Conservation (phyloP, 2,329 filamentous ascomycete genomes). For the Sclerotinia borealis region DNA sequence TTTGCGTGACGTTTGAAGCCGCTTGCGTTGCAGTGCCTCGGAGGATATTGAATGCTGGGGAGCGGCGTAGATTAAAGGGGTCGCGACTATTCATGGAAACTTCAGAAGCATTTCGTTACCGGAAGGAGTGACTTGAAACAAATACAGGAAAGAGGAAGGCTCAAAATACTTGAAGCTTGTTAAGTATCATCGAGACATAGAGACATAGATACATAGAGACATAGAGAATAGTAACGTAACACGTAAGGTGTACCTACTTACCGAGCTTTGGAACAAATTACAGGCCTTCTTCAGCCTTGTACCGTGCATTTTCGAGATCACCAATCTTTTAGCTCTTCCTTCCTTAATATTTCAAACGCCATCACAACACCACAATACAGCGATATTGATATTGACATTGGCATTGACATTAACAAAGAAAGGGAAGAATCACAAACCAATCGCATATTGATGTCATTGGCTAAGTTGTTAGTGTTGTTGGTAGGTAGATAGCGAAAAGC, state of each 20-base stretch:
- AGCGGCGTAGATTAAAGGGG: constrained; percentile 34
- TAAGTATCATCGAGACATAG: not conserved
- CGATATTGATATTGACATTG: not conserved
- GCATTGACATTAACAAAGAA: too few relatives aligned
- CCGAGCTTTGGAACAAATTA: constrained; percentile 5
- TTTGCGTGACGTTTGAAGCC: constrained; percentile 40
- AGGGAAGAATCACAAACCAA: too few relatives aligned
- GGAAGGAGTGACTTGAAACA: constrained; percentile 20
- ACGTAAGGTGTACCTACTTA: constrained; percentile 8
- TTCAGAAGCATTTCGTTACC: constrained; percentile 23
- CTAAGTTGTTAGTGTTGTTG: too few relatives aligned
- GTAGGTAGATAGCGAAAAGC: too few relatives aligned
- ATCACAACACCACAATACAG: not conserved
- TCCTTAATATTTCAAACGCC: not conserved
- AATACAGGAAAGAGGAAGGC: not conserved
- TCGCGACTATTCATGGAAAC: constrained; percentile 35
- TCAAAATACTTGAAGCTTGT: not conserved
- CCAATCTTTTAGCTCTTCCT: not conserved
- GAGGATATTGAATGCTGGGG: constrained; percentile 45
- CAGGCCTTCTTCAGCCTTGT: not conserved
- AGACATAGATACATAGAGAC: not conserved
- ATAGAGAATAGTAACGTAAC: constrained; percentile 1
- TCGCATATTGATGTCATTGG: too few relatives aligned
- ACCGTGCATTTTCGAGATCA: not conserved
- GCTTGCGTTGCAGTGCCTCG: constrained; percentile 43